phyloP scores from a whole-genome alignment of 495 filamentous ascomycete genomes.

The Symbiotaphrina buchneri region DNA sequence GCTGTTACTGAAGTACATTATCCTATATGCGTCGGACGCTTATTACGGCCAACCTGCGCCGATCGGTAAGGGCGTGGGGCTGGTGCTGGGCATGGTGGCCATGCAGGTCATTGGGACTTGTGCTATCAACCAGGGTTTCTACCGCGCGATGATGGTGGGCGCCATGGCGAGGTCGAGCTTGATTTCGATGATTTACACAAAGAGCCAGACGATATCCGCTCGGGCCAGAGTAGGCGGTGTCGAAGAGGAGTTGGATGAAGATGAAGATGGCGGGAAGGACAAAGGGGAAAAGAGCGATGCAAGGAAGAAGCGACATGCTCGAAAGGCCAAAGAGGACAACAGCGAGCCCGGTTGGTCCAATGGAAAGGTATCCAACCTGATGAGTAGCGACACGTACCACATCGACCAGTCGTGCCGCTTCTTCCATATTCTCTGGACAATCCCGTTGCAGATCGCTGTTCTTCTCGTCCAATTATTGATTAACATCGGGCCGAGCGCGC shows the following conservation, averaged over 20 bases:
- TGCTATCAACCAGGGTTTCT: conserved; percentile 1
- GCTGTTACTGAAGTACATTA: too few species aligned
- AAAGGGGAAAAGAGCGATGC: conserved; percentile 14
- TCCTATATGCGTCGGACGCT: background rate
- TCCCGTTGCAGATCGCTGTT: conserved; percentile 53
- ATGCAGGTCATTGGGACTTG: background rate
- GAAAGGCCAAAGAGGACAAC: conserved; percentile 14
- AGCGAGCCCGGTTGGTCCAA: conserved; percentile 58
- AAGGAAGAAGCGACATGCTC: conserved; percentile 7
- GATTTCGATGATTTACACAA: conserved; percentile 2
- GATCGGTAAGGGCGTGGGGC: conserved; percentile 2
- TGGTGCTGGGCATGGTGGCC: conserved; percentile 1
- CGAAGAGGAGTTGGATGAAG: conserved; percentile 18
- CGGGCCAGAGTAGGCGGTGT: conserved; percentile 2
- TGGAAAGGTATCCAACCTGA: conserved; percentile 71
- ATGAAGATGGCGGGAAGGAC: conserved; percentile 14
- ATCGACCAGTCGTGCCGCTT: conserved; percentile 67
- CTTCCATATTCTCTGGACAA: conserved; percentile 80
- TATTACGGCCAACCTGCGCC: background rate
- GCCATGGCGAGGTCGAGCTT: background rate
- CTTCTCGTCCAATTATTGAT: conserved; percentile 58
- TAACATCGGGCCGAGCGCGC: conserved; percentile 71
- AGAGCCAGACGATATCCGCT: conserved; percentile 1
- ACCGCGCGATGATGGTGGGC: conserved; percentile 1
- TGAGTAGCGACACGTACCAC: conserved; percentile 84